phyloP scores from a whole-genome alignment of 2,329 filamentous ascomycete genomes.

The Teratosphaeria nubilosa region DNA sequence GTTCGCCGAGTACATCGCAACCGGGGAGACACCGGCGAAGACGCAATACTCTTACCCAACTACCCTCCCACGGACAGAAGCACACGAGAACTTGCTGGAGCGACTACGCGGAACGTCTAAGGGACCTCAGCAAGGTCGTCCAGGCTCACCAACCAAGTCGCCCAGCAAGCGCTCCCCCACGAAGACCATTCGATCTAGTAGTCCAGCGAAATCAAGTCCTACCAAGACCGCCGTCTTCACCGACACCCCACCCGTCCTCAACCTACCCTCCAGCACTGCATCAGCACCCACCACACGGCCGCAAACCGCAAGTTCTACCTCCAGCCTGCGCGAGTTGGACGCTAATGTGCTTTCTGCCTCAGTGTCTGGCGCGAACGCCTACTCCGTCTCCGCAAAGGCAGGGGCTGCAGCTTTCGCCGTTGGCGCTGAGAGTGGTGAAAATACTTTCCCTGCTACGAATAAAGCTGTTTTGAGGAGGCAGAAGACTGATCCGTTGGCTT shows the following conservation, averaged over 20 bases:
- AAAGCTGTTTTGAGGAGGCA: slow-evolving; percentile 36
- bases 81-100: slow-evolving; percentile 48
- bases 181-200: slow-evolving; percentile 18
- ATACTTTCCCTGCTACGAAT: slow-evolving; percentile 14
- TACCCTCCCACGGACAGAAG: slow-evolving; percentile 64
- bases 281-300: slow-evolving; percentile 16
- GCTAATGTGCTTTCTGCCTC: slow-evolving; percentile 29
- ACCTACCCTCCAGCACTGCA: slow-evolving; percentile 5
- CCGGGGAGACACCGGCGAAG: slow-evolving; percentile 78
- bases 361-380: neutral
- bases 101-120: slow-evolving; percentile 33
- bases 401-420: slow-evolving; percentile 11
- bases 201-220: slow-evolving; percentile 22
- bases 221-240: slow-evolving; percentile 25
- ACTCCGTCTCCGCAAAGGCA: slow-evolving; percentile 1
- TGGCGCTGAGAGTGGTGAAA: slow-evolving; percentile 20
- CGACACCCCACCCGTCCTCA: slow-evolving; percentile 20
- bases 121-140: slow-evolving; percentile 2
- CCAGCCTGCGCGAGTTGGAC: slow-evolving; percentile 37
- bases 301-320: slow-evolving; percentile 18
- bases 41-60: slow-evolving; percentile 71
- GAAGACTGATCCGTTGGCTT: slow-evolving; percentile 24
- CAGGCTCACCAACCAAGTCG: slow-evolving; percentile 18
- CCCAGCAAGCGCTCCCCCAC: slow-evolving; percentile 23
- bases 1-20: slow-evolving; percentile 72